Conservation (phyloP, 148 eudicot species). For the Bassia scoparia region DNA sequence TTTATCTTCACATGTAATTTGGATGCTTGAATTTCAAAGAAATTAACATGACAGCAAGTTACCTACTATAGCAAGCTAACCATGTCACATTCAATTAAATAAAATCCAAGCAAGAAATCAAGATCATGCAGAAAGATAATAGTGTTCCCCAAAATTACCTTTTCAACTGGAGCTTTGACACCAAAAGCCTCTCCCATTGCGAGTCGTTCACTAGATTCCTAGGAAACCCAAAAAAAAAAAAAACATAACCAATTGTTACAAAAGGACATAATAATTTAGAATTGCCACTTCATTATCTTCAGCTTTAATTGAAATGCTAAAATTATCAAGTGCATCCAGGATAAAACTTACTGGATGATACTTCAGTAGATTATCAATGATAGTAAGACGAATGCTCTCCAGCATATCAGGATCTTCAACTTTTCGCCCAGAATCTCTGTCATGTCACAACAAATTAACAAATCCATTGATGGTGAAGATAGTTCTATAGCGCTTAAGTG, state of each 20-base stretch:
- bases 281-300: not conserved
- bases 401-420: constrained; percentile 96
- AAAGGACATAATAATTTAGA: not conserved
- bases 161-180: constrained; percentile 71
- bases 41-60: not conserved
- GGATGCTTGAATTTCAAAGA: not conserved
- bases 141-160: constrained; percentile 39
- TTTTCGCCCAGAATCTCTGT: constrained; percentile 71
- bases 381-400: constrained; percentile 81
- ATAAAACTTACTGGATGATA: constrained; percentile 81
- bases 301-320: not conserved
- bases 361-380: constrained; percentile 83
- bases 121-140: not conserved
- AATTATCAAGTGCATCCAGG: not conserved
- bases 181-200: constrained; percentile 99
- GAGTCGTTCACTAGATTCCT: constrained; percentile 91
- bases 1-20: not conserved
- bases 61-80: not conserved
- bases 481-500: not conserved
- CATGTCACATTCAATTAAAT: not conserved
- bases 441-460: constrained; percentile 13
- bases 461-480: constrained; percentile 5
- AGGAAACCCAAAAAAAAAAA: constrained; percentile 11
- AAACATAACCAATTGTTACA: not conserved
- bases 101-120: not conserved